Conservation (phyloP, 2,329 filamentous ascomycete genomes). For the Penicillium sp. region DNA sequence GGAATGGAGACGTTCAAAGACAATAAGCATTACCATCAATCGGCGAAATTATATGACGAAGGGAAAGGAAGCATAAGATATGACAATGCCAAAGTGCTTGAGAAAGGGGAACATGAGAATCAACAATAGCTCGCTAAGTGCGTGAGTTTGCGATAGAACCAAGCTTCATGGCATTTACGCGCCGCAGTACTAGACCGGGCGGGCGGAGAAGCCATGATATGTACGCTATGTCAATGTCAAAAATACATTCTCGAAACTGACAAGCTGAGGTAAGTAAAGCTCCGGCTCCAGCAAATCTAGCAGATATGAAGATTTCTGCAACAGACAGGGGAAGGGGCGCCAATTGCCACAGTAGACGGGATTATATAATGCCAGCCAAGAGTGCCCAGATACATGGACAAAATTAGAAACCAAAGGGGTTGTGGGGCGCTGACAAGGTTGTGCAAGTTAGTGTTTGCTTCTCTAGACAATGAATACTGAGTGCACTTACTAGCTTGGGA, state of each 20-base stretch:
- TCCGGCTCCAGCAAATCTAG: slow-evolving; percentile 3
- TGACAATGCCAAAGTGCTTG: neutral
- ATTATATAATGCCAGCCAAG: slow-evolving; percentile 32
- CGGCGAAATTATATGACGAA: slow-evolving; percentile 10
- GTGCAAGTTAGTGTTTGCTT: slow-evolving; percentile 12
- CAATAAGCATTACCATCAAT: slow-evolving; percentile 14
- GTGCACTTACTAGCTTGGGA: slow-evolving; percentile 86
- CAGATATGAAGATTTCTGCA: neutral
- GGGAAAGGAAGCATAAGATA: neutral
- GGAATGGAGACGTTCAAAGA: slow-evolving; percentile 6
- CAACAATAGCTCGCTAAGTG: slow-evolving; percentile 15
- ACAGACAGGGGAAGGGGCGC: neutral
- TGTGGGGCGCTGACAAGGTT: slow-evolving; percentile 59
- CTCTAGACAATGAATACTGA: neutral
- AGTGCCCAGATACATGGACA: neutral
- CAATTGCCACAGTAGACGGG: slow-evolving; percentile 11
- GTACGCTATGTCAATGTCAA: slow-evolving; percentile 22
- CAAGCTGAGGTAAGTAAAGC: slow-evolving; percentile 17
- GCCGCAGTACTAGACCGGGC: slow-evolving; percentile 9
- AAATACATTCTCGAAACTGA: slow-evolving; percentile 11
- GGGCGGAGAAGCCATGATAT: slow-evolving; percentile 18
- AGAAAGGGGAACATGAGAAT: neutral
- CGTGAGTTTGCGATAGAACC: slow-evolving; percentile 9
- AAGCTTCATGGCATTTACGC: slow-evolving; percentile 14
- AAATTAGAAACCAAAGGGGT: slow-evolving; percentile 67